Evolutionary conservation across 768 basidiomycete species (phyloP), one percentile per base, ranked within the genome.

Genomic region (Tricholoma furcatifolium): DNA sequence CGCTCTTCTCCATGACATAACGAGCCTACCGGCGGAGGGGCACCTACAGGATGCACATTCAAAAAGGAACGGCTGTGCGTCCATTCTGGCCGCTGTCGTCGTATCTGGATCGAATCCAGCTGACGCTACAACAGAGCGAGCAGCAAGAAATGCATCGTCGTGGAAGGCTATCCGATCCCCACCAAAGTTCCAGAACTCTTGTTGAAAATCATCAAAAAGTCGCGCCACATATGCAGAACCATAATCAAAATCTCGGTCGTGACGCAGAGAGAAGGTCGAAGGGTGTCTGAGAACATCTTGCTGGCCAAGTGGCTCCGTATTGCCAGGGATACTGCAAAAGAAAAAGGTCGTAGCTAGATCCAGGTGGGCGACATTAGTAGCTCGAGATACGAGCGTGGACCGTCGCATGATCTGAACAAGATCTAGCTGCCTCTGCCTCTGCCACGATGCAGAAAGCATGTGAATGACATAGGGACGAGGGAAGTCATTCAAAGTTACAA

Each of bases 271-370:
- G 24, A 55, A 56, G 8, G 59, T 34, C 6, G 54, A 41, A 23
- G 62, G 60, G 40, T 64, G 60, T 14, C 50, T 46, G 8, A 64
- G 36, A 50, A 58, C 38, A 21, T 62, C 57, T 43, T 52, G 53
- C 41, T 58, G 57, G 30, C 57, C 55, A 17, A 64, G 58, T 35
- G 63, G 58, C 34, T 61, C 56, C 39, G 59, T 41, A 42, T 59
- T 42, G 11, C 46, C 39, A 14, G 43, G 35, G 24, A 60, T 63
- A 18, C 20, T 45, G 38, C 58, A 59, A 15, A 15, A 51, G 32
- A 70, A 70, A 15, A 60, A 56, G 0, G 64, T 65, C 4, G 65
- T 65, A 1, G 69, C 67, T 1, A 70, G 57, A 20, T 61, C 35
- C 10, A 70, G 54, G 40, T 62, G 56, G 12, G 30, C 39, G 14